Evolutionary conservation across 2,329 filamentous ascomycete genomes (phyloP).

Genomic region (Arthrobotrys sphaeroides): DNA sequence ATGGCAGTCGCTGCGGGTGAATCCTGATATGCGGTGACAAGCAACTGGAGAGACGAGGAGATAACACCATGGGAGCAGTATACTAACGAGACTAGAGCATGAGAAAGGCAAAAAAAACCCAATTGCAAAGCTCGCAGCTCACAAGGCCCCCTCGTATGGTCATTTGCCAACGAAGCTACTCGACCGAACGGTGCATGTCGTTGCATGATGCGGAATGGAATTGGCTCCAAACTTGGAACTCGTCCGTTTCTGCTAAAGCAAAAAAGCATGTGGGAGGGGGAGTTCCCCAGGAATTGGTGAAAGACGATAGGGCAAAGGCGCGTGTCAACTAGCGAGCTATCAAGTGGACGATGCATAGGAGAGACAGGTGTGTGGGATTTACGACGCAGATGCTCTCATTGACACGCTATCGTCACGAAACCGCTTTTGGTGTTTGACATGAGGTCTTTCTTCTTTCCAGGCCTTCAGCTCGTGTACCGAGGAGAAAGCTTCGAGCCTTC

Average conservation of each 20-base stretch:
- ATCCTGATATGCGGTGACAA: slow-evolving; percentile 50
- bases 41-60: background rate
- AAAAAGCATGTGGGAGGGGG: slow-evolving; percentile 14
- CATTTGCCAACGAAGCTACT: slow-evolving; percentile 51
- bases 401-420: slow-evolving; percentile 50
- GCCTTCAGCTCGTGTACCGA: slow-evolving; percentile 10
- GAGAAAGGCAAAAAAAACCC: background rate
- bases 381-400: slow-evolving; percentile 31
- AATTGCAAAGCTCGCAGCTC: slow-evolving; percentile 16
- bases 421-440: slow-evolving; percentile 11
- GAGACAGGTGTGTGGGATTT: slow-evolving; percentile 17
- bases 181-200: slow-evolving; percentile 33
- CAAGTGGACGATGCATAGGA: slow-evolving; percentile 31
- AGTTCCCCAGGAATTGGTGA: slow-evolving; percentile 26
- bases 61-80: slow-evolving; percentile 17
- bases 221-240: slow-evolving; percentile 52
- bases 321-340: slow-evolving; percentile 44
- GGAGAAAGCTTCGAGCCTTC: background rate
- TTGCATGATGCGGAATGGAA: slow-evolving; percentile 54
- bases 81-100: slow-evolving; percentile 6
- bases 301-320: slow-evolving; percentile 37
- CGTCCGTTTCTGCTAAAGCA: slow-evolving; percentile 24
- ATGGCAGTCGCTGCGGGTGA: slow-evolving; percentile 50
- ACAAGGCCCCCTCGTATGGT: slow-evolving; percentile 34
- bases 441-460: slow-evolving; percentile 8